Evolutionary conservation across 495 filamentous ascomycete genomes (phyloP).

Genomic region (Neurospora intermedia): DNA sequence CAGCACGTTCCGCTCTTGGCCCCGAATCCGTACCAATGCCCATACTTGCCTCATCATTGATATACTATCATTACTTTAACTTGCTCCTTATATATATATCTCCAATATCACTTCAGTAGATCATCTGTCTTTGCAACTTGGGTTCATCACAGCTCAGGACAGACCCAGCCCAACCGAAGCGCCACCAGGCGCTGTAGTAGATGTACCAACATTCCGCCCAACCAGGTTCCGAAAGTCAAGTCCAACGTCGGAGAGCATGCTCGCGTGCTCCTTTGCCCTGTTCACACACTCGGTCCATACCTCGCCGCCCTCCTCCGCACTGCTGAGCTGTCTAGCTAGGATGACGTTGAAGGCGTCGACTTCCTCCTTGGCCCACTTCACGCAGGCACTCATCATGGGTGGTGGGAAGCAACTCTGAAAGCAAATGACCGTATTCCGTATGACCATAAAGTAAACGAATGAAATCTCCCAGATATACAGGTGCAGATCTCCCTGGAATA

Average conservation of each 20-base stretch:
- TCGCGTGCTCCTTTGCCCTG: conserved; percentile 68
- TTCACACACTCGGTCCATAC: conserved; percentile 78
- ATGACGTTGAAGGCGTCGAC: conserved; percentile 81
- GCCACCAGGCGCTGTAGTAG: conserved; percentile 6
- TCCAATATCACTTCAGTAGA: background rate
- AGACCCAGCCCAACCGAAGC: conserved; percentile 34
- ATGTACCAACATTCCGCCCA: conserved; percentile 24
- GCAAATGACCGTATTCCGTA: conserved; percentile 78
- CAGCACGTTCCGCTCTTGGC: background rate
- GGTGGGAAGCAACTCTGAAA: conserved; percentile 86
- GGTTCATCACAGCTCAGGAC: conserved; percentile 8
- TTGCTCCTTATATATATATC: background rate
- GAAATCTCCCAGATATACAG: conserved; percentile 94
- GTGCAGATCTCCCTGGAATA: conserved; percentile 85
- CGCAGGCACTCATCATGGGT: conserved; percentile 77
- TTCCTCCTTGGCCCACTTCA: conserved; percentile 92
- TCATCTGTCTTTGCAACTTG: background rate
- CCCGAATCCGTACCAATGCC: background rate
- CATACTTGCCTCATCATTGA: background rate
- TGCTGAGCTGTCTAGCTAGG: conserved; percentile 70
- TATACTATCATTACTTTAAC: background rate
- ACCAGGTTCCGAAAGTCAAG: conserved; percentile 78
- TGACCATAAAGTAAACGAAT: conserved; percentile 89
- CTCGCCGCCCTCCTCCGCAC: conserved; percentile 55
- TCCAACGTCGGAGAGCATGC: conserved; percentile 72